These are phyloP conservation scores for Aschersonia sp. DNA, from an alignment of 2,329 filamentous ascomycete species.

Conservation along the genomic window DNA sequence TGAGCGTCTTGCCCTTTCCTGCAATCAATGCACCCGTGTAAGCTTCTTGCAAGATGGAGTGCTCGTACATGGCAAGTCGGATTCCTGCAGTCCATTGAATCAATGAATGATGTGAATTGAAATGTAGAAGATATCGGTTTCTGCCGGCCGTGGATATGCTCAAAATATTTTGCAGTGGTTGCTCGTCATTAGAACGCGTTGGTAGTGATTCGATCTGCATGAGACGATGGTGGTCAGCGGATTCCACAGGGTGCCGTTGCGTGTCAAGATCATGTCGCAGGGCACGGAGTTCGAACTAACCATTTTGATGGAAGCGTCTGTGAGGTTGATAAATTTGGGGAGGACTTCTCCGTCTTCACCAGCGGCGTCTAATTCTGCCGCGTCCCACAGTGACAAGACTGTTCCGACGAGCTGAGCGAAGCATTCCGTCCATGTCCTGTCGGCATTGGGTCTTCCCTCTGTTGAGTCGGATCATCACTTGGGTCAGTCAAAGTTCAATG, in stretches of 20 bases:
- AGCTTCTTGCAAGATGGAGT: slow-evolving; percentile 83
- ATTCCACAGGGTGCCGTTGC: too few relatives aligned
- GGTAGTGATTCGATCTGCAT: slow-evolving; percentile 73
- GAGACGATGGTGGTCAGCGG: not conserved
- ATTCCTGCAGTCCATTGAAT: slow-evolving; percentile 95
- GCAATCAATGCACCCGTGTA: slow-evolving; percentile 94
- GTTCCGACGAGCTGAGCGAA: slow-evolving; percentile 95
- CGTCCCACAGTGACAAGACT: slow-evolving; percentile 90
- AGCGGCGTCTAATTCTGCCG: slow-evolving; percentile 75
- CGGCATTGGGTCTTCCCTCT: slow-evolving; percentile 77
- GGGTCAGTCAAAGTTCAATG: not conserved
- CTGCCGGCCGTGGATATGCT: slow-evolving; percentile 91
- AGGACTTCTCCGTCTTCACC: slow-evolving; percentile 74
- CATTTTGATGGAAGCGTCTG: slow-evolving; percentile 97
- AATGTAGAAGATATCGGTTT: slow-evolving; percentile 90
- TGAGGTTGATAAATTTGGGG: slow-evolving; percentile 89
- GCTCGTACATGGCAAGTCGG: slow-evolving; percentile 84
- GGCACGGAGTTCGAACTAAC: slow-evolving; percentile 30
- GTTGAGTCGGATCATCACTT: slow-evolving; percentile 1
- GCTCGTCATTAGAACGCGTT: slow-evolving; percentile 60
- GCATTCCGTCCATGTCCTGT: slow-evolving; percentile 89
- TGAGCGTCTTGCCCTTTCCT: slow-evolving; percentile 77
- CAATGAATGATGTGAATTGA: slow-evolving; percentile 85
- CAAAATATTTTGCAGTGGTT: slow-evolving; percentile 83
- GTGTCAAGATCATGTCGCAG: not conserved